Percentiles rank a stretch among this genome's conserved stretches.
Evolutionary conservation across 345 rosid species (phyloP).

Genomic region (Eucalyptus cloeziana): DNA sequence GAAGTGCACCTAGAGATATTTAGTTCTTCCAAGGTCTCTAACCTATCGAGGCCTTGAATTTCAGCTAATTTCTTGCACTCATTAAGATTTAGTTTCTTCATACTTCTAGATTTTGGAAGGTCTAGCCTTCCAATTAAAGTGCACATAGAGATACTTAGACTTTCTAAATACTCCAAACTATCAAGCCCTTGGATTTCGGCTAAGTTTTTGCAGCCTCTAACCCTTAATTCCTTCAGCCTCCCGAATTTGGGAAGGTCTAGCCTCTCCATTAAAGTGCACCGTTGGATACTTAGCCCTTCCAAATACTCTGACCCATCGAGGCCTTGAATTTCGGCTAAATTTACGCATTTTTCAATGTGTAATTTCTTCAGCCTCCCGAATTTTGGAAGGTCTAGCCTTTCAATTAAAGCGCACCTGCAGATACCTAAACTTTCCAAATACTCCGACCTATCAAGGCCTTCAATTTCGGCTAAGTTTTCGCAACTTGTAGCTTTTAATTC

Average conservation of each 20-base stretch:
- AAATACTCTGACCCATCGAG: background rate
- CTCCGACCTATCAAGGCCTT: background rate
- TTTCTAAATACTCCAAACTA: no score
- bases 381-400: background rate
- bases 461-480: no score
- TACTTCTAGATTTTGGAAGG: no score
- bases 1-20: accelerated
- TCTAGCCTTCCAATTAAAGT: background rate
- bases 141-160: background rate
- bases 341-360: accelerated
- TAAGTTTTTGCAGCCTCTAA: accelerated
- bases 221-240: background rate
- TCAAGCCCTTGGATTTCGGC: no score
- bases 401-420: accelerated
- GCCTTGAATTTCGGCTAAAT: background rate
- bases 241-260: background rate
- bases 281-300: accelerated
- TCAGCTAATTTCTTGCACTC: accelerated
- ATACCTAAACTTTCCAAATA: background rate
- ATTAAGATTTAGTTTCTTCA: accelerated
- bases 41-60: background rate
- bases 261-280: background rate
- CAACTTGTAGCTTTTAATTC: accelerated
- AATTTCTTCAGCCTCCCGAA: accelerated
- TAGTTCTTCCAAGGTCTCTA: accelerated